phyloP scores from a whole-genome alignment of 2,329 filamentous ascomycete genomes.

The Cordyceps fumosorosea region DNA sequence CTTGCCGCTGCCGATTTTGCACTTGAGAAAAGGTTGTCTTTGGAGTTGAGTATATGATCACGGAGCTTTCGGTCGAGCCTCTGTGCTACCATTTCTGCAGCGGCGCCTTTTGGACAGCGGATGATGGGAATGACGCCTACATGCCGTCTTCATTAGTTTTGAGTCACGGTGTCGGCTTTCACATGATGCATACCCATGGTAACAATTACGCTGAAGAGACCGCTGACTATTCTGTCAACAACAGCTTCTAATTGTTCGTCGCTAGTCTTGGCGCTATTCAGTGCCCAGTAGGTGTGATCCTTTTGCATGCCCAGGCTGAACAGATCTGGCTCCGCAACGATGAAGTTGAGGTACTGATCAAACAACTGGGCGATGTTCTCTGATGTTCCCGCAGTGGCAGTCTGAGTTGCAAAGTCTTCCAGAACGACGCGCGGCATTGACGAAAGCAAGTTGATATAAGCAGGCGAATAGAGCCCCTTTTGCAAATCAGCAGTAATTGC shows the following conservation, averaged over 20 bases:
- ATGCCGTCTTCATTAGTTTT: not conserved
- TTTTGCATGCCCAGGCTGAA: slow-evolving; percentile 93
- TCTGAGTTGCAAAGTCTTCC: slow-evolving; percentile 90
- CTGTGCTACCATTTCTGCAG: slow-evolving; percentile 87
- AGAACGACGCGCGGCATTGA: slow-evolving; percentile 84
- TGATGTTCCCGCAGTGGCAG: slow-evolving; percentile 74
- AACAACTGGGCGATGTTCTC: slow-evolving; percentile 89
- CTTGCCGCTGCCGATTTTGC: slow-evolving; percentile 52
- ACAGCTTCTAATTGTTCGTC: slow-evolving; percentile 84
- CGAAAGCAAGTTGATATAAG: slow-evolving; percentile 94
- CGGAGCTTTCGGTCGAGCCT: slow-evolving; percentile 93
- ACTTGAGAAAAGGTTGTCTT: slow-evolving; percentile 88
- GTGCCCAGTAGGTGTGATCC: slow-evolving; percentile 85
- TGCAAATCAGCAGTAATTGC: slow-evolving; percentile 80
- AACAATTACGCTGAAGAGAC: slow-evolving; percentile 96
- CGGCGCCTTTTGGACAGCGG: slow-evolving; percentile 83
- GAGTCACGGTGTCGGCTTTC: not conserved
- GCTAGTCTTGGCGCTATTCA: slow-evolving; percentile 87
- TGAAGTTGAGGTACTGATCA: slow-evolving; percentile 96
- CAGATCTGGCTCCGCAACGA: slow-evolving; percentile 89
- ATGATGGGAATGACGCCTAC: slow-evolving; percentile 89
- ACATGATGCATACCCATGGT: slow-evolving; percentile 68
- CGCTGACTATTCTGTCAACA: slow-evolving; percentile 87
- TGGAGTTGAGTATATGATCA: slow-evolving; percentile 94
- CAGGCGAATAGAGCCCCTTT: slow-evolving; percentile 82